Base-by-base conservation (phyloP, 2,329 filamentous ascomycete genomes). In the Geoglossum cookeanum region DNA sequence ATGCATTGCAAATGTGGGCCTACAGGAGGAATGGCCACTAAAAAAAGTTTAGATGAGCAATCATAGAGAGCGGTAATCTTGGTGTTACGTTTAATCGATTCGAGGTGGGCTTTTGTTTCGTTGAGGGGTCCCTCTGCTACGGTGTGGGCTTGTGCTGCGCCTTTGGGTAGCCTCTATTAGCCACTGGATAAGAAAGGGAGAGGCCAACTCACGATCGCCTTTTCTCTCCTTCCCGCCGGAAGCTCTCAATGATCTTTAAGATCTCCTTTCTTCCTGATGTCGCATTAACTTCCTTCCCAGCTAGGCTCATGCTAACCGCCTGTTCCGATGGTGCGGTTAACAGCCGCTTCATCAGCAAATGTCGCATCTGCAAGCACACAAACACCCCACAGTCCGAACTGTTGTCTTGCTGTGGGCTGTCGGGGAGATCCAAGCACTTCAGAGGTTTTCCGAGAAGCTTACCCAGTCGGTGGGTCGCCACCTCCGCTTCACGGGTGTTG, bases 221-320 rank as follows among this genome's bases (percentile, higher is more conserved):
- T 63, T 87, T 78, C 70, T 94, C 87, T 27, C 87, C 91, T 68
- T 96, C 90, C 68, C 89, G 89, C 59, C 89, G 80, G 65, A 94
- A 79, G 39, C 77, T 83, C 64, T 96, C 88, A 62, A 97, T 94
- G 42, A 92, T 90, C 66, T 81, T 83, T 61, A 94, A 70, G 80
- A 98, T 97, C 68, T 95, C 87, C 69, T 94, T 94, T 56, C 92
- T 76, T 1, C 86, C 88, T 4, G 83, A 83, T 48, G 74, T 72
- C 3, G 88, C 87, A 71, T 96, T 87, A 55, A 97, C 83, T 65
- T 84, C 78, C 67, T 88, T 89, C 29, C 86, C 87, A 4, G 79
- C 81, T 78, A 97, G 85, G 65, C 86, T 92, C 92, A 98, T 97
- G 60, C 83, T 90, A 11, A 97, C 85, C 71, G 94, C 95, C 68